A percentile compares a stretch with the other conserved stretches of the same genome.
Conservation (phyloP, 345 rosid genomes). For the Melaleuca quinquenervia region DNA sequence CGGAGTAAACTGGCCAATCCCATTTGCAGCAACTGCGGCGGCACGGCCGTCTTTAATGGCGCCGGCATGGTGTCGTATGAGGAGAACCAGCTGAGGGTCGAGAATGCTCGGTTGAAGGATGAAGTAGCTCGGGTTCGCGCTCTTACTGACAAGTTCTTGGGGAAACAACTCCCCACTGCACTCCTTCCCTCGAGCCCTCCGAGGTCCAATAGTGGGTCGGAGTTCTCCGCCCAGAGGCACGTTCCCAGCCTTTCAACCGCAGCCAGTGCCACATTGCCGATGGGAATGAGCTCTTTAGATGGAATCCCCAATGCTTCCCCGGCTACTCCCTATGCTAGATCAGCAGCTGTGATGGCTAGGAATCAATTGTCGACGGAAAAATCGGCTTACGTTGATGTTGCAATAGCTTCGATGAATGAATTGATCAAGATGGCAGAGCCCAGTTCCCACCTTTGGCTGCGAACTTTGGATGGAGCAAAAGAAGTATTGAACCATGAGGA, state of each 20-base stretch:
- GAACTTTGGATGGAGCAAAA: conserved; percentile 23
- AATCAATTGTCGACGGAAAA: conserved; percentile 22
- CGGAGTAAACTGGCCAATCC: conserved; percentile 37
- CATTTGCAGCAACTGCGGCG: conserved; percentile 57
- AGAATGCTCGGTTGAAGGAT: conserved; percentile 57
- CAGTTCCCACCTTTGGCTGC: conserved; percentile 41
- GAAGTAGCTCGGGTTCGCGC: conserved; percentile 33
- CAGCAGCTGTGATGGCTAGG: conserved; percentile 23
- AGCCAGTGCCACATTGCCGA: background rate
- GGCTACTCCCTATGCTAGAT: background rate
- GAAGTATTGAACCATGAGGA: conserved; percentile 41
- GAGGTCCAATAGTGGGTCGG: conserved; percentile 6
- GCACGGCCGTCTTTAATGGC: conserved; percentile 30
- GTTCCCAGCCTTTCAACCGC: background rate
- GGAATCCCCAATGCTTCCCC: background rate
- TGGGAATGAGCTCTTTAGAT: background rate
- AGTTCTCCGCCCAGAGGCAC: background rate
- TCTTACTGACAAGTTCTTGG: conserved; percentile 45
- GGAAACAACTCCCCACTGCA: conserved; percentile 29
- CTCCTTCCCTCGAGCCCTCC: conserved; percentile 16
- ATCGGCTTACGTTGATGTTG: conserved; percentile 32
- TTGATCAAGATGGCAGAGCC: conserved; percentile 41
- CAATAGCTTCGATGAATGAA: conserved; percentile 53
- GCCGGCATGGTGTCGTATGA: conserved; percentile 14
- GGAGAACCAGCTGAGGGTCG: conserved; percentile 43